Percentiles rank a stretch among this genome's conserved stretches.
phyloP scores from a whole-genome alignment of 257 asterid species.

The Solanum megistacrolobum region DNA sequence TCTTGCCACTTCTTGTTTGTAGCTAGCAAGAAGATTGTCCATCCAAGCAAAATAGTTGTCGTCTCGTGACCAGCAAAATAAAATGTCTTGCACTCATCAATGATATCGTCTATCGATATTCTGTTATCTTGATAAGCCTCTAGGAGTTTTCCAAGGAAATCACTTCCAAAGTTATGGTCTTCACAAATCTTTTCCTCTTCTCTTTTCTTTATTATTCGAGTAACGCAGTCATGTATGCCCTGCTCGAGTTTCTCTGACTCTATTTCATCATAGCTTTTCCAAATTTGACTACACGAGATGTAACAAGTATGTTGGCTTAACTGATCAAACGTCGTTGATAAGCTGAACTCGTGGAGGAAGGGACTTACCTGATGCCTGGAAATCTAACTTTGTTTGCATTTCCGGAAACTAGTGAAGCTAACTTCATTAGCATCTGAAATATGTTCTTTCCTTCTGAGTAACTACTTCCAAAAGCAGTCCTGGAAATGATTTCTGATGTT shows the following conservation, averaged over 20 bases:
- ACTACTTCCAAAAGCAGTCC: slow-evolving; percentile 67
- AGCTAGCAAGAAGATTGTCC: slow-evolving; percentile 55
- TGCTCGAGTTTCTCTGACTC: slow-evolving; percentile 54
- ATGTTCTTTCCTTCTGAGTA: slow-evolving; percentile 53
- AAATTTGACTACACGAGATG: slow-evolving; percentile 19
- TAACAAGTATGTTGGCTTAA: background rate
- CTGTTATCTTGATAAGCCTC: slow-evolving; percentile 19
- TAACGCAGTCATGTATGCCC: slow-evolving; percentile 32
- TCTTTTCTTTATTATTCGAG: slow-evolving; percentile 27
- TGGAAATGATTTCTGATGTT: slow-evolving; percentile 56
- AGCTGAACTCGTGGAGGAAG: no score
- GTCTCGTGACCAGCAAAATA: slow-evolving; percentile 83
- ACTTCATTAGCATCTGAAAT: slow-evolving; percentile 46
- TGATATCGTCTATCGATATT: slow-evolving; percentile 35
- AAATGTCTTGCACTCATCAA: slow-evolving; percentile 71
- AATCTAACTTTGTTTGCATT: slow-evolving; percentile 28
- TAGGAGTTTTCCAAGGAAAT: slow-evolving; percentile 45
- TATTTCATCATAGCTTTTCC: slow-evolving; percentile 31
- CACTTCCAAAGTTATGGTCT: slow-evolving; percentile 2
- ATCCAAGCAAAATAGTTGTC: slow-evolving; percentile 39
- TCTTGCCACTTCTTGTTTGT: slow-evolving; percentile 61
- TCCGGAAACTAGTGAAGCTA: slow-evolving; percentile 27
- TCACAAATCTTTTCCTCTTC: slow-evolving; percentile 5
- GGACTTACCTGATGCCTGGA: slow-evolving; percentile 36
- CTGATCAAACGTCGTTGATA: background rate